Conservation (phyloP, 352 stramenopile genomes). For the Pythium phragmitis region DNA sequence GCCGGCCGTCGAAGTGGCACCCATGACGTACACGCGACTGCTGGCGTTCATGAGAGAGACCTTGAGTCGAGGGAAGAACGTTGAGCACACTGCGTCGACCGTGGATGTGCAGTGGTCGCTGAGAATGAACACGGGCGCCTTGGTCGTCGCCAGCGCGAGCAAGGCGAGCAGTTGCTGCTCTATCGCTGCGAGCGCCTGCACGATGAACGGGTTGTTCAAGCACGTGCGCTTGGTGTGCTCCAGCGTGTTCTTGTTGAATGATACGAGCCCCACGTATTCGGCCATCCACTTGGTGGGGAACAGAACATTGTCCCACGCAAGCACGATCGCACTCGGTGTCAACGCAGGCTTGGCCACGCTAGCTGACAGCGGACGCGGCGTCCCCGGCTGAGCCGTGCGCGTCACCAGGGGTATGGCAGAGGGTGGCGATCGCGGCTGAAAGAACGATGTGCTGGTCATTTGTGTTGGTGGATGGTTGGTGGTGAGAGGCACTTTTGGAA, state of each 20-base stretch:
- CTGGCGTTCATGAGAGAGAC: conserved; percentile 8
- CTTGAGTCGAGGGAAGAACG: conserved; percentile 27
- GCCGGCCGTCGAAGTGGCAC: not conserved
- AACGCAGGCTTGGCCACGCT: not conserved
- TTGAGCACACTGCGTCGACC: conserved; percentile 15
- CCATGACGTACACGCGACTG: conserved; percentile 14
- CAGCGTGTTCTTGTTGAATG: conserved; percentile 5
- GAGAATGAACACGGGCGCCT: conserved; percentile 22
- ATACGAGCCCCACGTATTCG: conserved; percentile 12
- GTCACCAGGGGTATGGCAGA: conserved; percentile 1
- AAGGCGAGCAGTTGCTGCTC: conserved; percentile 26
- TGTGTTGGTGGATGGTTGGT: not conserved
- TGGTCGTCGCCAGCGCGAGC: conserved; percentile 8
- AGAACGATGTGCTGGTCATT: conserved; percentile 12
- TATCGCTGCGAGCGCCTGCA: conserved; percentile 20
- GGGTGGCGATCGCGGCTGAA: conserved; percentile 11
- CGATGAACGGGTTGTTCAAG: conserved; percentile 22
- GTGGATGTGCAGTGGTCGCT: conserved; percentile 1
- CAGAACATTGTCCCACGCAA: conserved; percentile 30
- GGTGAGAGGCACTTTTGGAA: not conserved
- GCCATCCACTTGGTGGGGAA: conserved; percentile 28
- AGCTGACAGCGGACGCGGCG: conserved; percentile 7
- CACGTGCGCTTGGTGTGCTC: conserved; percentile 14
- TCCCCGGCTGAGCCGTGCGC: conserved; percentile 11
- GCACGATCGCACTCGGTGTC: conserved; percentile 13